Percentiles rank a stretch among this genome's conserved stretches.
Evolutionary conservation across 2,329 filamentous ascomycete genomes (phyloP).

Genomic region (Scytalidium lignicola): DNA sequence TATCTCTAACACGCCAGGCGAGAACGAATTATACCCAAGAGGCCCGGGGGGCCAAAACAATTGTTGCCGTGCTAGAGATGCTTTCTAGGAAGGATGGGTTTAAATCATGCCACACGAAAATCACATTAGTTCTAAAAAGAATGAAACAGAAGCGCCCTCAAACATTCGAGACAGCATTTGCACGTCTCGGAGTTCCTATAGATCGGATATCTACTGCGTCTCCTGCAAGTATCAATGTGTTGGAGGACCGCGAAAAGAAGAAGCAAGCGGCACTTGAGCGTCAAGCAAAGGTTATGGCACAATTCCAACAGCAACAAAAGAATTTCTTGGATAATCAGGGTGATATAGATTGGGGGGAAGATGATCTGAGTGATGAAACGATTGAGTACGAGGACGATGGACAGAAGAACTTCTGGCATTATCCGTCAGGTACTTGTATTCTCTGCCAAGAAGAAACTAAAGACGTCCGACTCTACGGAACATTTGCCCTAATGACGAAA

Average conservation of each 20-base stretch:
- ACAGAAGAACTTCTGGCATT: slow-evolving; percentile 77
- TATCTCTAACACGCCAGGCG: slow-evolving; percentile 61
- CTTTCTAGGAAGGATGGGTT: slow-evolving; percentile 66
- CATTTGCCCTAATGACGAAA: slow-evolving; percentile 83
- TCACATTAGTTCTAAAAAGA: slow-evolving; percentile 74
- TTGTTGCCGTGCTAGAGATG: slow-evolving; percentile 58
- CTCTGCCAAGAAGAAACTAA: slow-evolving; percentile 95
- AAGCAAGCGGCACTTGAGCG: slow-evolving; percentile 87
- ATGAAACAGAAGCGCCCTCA: slow-evolving; percentile 78
- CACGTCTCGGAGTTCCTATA: slow-evolving; percentile 58
- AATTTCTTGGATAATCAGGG: slow-evolving; percentile 87
- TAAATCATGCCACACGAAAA: slow-evolving; percentile 78
- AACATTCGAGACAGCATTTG: slow-evolving; percentile 65
- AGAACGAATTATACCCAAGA: slow-evolving; percentile 57
- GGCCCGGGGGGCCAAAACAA: slow-evolving; percentile 52
- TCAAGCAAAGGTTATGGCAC: slow-evolving; percentile 92
- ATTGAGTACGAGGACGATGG: slow-evolving; percentile 52
- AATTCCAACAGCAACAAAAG: slow-evolving; percentile 96
- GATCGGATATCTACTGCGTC: slow-evolving; percentile 79
- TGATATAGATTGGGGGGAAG: slow-evolving; percentile 82
- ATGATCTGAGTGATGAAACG: slow-evolving; percentile 69
- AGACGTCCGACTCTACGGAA: slow-evolving; percentile 83
- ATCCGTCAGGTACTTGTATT: slow-evolving; percentile 89
- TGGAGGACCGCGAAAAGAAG: slow-evolving; percentile 69
- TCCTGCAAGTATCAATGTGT: slow-evolving; percentile 59